Conservation (phyloP, 129 eudicot species). For the Heracleum sosnowskyi region DNA sequence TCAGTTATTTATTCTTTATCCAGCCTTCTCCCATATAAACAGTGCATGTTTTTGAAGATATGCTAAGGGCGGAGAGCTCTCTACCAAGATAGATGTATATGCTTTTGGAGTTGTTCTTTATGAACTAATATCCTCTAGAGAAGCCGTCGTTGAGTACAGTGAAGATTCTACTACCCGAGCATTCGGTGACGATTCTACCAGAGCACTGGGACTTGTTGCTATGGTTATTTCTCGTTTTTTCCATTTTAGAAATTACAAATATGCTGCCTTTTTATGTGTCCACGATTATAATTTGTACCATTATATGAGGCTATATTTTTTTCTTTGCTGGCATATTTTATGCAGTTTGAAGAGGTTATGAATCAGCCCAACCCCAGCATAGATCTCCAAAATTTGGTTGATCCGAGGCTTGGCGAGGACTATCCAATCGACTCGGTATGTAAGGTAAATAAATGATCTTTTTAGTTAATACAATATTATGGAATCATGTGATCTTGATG, state of each 20-base stretch:
- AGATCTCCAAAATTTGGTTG: conserved; percentile 47
- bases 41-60: too few relatives aligned
- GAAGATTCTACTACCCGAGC: conserved; percentile 37
- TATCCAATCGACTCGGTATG: too few relatives aligned
- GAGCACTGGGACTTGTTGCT: conserved; percentile 26
- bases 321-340: neutral
- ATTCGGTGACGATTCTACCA: conserved; percentile 22
- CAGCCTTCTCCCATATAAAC: too few relatives aligned
- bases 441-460: too few relatives aligned
- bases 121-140: too few relatives aligned
- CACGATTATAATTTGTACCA: neutral
- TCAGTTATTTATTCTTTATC: too few relatives aligned
- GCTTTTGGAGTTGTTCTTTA: too few relatives aligned
- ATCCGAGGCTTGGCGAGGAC: too few relatives aligned
- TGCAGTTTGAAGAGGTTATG: conserved; percentile 77
- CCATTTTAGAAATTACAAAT: neutral
- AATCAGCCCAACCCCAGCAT: conserved; percentile 41
- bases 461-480: too few relatives aligned
- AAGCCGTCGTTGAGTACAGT: conserved; percentile 57
- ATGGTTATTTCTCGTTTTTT: conserved; percentile 42
- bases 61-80: too few relatives aligned
- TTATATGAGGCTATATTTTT: conserved; percentile 1
- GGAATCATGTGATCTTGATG: too few relatives aligned
- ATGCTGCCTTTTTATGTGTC: neutral
- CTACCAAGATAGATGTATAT: too few relatives aligned